These are phyloP conservation scores for Metschnikowia corniflorae DNA, from an alignment of 805 yeast genomes.

Conservation along the genomic window DNA sequence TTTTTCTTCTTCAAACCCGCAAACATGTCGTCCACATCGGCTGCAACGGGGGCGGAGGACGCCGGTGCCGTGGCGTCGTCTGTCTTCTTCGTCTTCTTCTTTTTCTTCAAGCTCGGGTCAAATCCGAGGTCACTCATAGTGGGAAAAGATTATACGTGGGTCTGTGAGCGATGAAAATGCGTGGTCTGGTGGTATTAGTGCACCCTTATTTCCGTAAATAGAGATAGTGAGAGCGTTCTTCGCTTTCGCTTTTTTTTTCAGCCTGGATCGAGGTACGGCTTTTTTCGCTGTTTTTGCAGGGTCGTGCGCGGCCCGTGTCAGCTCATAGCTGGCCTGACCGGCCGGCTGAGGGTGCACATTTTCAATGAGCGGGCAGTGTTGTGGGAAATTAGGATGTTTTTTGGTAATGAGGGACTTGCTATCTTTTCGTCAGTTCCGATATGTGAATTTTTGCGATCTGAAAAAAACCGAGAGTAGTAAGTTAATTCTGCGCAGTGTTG, in stretches of 20 bases:
- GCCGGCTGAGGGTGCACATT: too few relatives aligned
- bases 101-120: slow-evolving; percentile 73
- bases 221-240: neutral
- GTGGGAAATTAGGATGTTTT: too few relatives aligned
- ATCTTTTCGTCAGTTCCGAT: slow-evolving; percentile 7
- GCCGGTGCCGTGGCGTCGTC: slow-evolving; percentile 34
- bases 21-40: slow-evolving; percentile 52
- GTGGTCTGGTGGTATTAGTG: neutral
- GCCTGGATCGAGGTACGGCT: neutral
- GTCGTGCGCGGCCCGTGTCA: too few relatives aligned
- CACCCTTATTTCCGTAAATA: too few relatives aligned
- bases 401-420: too few relatives aligned
- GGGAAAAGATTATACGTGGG: too few relatives aligned
- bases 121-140: slow-evolving; percentile 57
- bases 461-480: too few relatives aligned
- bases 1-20: slow-evolving; percentile 75
- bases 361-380: too few relatives aligned
- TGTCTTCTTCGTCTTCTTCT: slow-evolving; percentile 69
- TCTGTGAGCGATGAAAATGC: neutral
- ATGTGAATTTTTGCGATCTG: too few relatives aligned
- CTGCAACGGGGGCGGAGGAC: slow-evolving; percentile 28
- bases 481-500: too few relatives aligned
- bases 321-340: too few relatives aligned
- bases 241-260: slow-evolving; percentile 3
- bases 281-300: neutral